A percentile compares a stretch with the other conserved stretches of the same genome.
These are phyloP conservation scores for Raffaelea ambrosiae DNA, from an alignment of 2,329 filamentous ascomycete genomes.

Conservation along the genomic window DNA sequence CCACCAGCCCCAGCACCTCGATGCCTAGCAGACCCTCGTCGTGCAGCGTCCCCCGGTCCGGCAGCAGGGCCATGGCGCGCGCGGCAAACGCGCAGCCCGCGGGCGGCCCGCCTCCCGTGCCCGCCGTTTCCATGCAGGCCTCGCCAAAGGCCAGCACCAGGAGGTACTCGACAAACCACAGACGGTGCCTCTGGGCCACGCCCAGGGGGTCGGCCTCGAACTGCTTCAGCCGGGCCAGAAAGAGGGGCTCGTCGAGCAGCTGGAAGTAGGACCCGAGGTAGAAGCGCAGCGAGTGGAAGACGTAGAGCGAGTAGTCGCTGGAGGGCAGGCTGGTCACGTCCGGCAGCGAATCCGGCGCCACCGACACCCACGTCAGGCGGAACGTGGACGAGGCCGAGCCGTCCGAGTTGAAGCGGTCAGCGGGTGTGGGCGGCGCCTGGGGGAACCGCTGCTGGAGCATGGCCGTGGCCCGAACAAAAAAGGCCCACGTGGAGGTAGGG, in stretches of 20 bases:
- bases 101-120: neutral
- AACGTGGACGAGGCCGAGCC: neutral
- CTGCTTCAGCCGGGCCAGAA: no score
- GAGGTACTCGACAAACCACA: neutral
- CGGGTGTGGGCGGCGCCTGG: neutral
- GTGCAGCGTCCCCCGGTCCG: neutral
- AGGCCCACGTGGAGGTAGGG: neutral
- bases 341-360: no score
- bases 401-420: neutral
- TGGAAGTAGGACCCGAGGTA: no score
- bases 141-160: neutral
- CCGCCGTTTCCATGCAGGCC: neutral
- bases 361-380: neutral
- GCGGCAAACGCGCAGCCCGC: neutral
- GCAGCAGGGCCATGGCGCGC: neutral
- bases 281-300: no score
- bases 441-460: neutral
- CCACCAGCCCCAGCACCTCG: no score
- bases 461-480: neutral
- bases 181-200: neutral
- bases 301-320: no score
- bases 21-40: neutral
- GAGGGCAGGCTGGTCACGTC: no score
- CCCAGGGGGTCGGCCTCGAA: no score
- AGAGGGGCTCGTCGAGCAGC: no score